Evolutionary conservation across 495 filamentous ascomycete species (phyloP).

Genomic region (Aspergillus sclerotiicarbonarius): DNA sequence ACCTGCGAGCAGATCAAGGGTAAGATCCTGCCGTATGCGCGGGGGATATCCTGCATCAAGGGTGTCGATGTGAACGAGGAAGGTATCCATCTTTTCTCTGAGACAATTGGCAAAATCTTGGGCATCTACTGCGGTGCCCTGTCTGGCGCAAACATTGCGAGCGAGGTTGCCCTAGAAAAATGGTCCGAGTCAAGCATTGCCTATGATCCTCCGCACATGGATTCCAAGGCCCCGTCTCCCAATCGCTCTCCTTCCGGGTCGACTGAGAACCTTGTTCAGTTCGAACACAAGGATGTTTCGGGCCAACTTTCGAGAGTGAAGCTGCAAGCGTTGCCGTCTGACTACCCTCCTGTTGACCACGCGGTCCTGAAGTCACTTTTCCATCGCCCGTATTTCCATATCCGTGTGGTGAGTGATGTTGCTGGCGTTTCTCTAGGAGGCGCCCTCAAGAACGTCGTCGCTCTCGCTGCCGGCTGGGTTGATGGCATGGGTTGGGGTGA

Average conservation of each 20-base stretch:
- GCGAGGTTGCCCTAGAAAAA: slow-evolving; percentile 90
- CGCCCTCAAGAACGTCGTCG: slow-evolving; percentile 96
- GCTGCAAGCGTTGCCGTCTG: slow-evolving; percentile 69
- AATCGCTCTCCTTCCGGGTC: slow-evolving; percentile 54
- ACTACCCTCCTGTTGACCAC: slow-evolving; percentile 83
- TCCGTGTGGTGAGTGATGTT: slow-evolving; percentile 86
- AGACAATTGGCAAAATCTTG: slow-evolving; percentile 83
- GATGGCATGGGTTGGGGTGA: slow-evolving; percentile 96
- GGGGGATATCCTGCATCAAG: slow-evolving; percentile 97
- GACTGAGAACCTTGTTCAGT: slow-evolving; percentile 56
- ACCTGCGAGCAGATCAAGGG: slow-evolving; percentile 84
- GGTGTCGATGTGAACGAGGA: slow-evolving; percentile 86
- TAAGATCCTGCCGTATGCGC: slow-evolving; percentile 84
- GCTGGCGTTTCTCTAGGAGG: slow-evolving; percentile 94
- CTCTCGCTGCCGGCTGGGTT: slow-evolving; percentile 91
- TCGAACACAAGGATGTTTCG: slow-evolving; percentile 64
- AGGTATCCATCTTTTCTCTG: slow-evolving; percentile 85
- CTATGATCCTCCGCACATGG: slow-evolving; percentile 88
- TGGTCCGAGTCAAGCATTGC: slow-evolving; percentile 96
- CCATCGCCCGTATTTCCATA: slow-evolving; percentile 97
- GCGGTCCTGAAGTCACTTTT: slow-evolving; percentile 76
- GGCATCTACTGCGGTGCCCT: slow-evolving; percentile 97
- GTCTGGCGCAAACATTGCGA: slow-evolving; percentile 95
- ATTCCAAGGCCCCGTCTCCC: slow-evolving; percentile 69
- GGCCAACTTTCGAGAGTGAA: slow-evolving; percentile 60